These are phyloP conservation scores for Tetracladium setigerum DNA, from an alignment of 495 filamentous ascomycete genomes.

Conservation along the genomic window DNA sequence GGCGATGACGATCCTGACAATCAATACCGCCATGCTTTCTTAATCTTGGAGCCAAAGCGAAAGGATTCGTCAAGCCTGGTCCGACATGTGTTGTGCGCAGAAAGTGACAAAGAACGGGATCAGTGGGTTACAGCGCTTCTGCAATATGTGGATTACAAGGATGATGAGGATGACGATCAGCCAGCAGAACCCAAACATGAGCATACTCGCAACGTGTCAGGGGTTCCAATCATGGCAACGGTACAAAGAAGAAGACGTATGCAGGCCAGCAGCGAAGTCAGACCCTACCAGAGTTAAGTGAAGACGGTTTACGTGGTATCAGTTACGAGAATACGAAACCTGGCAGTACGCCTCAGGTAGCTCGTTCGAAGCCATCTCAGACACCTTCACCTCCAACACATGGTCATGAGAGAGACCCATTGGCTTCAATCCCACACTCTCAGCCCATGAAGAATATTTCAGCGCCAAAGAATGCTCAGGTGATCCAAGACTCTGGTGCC, in stretches of 20 bases:
- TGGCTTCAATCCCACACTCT: constrained; percentile 23
- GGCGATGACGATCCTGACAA: constrained; percentile 70
- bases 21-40: constrained; percentile 92
- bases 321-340: constrained; percentile 78
- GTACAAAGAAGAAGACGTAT: constrained; percentile 47
- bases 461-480: constrained; percentile 72
- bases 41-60: constrained; percentile 90
- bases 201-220: constrained; percentile 21
- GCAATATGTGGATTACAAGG: constrained; percentile 77
- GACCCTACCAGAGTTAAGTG: constrained; percentile 23
- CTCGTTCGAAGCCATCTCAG: constrained; percentile 11
- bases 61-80: constrained; percentile 87
- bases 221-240: constrained; percentile 27
- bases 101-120: constrained; percentile 89
- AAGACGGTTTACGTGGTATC: constrained; percentile 60
- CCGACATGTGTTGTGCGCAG: constrained; percentile 92
- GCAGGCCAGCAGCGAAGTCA: constrained; percentile 15
- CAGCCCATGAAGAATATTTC: constrained; percentile 62
- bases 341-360: constrained; percentile 41
- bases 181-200: constrained; percentile 22
- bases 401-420: constrained; percentile 24
- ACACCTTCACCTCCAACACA: constrained; percentile 21
- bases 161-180: constrained; percentile 45
- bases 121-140: constrained; percentile 86
- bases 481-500: constrained; percentile 77